Base-by-base conservation (phyloP, 805 yeast genomes). In the Dipodascus albidus region DNA sequence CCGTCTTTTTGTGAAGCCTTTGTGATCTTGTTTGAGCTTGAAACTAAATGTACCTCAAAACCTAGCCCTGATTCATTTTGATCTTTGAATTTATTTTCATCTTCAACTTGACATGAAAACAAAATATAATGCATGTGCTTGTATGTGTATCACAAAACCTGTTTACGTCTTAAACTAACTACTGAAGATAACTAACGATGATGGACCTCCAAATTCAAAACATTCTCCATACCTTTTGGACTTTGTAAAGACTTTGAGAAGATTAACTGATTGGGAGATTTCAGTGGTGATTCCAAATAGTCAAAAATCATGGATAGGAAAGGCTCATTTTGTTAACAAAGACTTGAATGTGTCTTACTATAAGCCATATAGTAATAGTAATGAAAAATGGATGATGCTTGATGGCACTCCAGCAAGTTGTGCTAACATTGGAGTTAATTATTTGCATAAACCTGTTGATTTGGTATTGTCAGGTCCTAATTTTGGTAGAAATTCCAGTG, bases 401-500 rank as follows among this genome's bases (percentile, higher is more conserved):
- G 88, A 87, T 67, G 95, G 96, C 44, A 93, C 98, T 0, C 99
- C 99, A 0, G 99, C 98, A 14, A 85, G 96, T 1, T 88, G 97
- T 68, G 78, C 95, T 2, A 96, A 91, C 68, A 79, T 93, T 54
- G 99, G 97, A 1, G 69, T 87, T 47, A 82, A 87, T 62, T 88
- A 87, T 63, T 66, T 89, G 52, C 73, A 76, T 55, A 52, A 56
- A 38, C 83, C 84, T 1, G 80, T 90, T 21, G 97, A 93, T 68
- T 71, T 91, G 55, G 96, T 93, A 2, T 67, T 93, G 22, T 85
- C 96, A 53, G 99, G 99, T 0, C 99, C 99, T 4, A 93, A 93
- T 65, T 91, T 85, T 59, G 99, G 99, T 22, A 80, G 96, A 64
- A 93, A 93, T 68, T 82, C 96, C 1, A 81, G 90, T 23, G 88